Conservation (phyloP, 139 green algal species). For the Chlorella sp. region DNA sequence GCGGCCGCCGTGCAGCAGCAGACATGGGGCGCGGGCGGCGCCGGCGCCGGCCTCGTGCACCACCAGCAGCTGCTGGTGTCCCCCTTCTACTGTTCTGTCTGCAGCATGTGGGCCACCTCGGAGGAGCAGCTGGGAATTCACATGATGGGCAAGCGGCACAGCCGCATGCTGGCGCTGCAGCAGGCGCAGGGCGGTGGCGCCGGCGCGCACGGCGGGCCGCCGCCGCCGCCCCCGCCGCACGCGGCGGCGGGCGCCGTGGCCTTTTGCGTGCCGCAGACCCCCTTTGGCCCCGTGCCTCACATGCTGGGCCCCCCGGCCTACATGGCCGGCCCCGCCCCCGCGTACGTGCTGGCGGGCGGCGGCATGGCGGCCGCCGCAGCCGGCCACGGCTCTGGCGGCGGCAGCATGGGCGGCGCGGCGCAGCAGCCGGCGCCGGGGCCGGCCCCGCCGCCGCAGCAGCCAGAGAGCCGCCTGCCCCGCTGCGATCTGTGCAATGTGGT, state of each 20-base stretch:
- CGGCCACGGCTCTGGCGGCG: background rate
- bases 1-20: no score
- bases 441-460: no score
- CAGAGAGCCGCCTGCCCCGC: background rate
- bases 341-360: slow-evolving; percentile 4
- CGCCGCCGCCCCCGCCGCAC: background rate
- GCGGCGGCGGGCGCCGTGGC: no score
- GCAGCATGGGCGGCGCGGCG: background rate
- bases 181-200: slow-evolving; percentile 1
- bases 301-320: no score
- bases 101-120: slow-evolving; percentile 24
- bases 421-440: no score
- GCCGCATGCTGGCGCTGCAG: slow-evolving; percentile 25
- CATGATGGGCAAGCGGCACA: slow-evolving; percentile 31
- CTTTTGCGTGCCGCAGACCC: no score
- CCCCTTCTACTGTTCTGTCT: slow-evolving; percentile 34
- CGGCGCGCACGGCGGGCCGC: background rate
- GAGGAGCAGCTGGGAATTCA: slow-evolving; percentile 39
- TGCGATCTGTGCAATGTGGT: slow-evolving; percentile 44
- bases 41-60: no score
- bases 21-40: no score
- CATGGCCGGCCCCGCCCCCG: no score
- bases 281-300: no score
- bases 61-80: slow-evolving; percentile 24
- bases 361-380: background rate